A percentile compares a stretch with the other conserved stretches of the same genome.
Evolutionary conservation across 2,329 filamentous ascomycete genomes (phyloP).

Genomic region (Stylonectria norvegica): DNA sequence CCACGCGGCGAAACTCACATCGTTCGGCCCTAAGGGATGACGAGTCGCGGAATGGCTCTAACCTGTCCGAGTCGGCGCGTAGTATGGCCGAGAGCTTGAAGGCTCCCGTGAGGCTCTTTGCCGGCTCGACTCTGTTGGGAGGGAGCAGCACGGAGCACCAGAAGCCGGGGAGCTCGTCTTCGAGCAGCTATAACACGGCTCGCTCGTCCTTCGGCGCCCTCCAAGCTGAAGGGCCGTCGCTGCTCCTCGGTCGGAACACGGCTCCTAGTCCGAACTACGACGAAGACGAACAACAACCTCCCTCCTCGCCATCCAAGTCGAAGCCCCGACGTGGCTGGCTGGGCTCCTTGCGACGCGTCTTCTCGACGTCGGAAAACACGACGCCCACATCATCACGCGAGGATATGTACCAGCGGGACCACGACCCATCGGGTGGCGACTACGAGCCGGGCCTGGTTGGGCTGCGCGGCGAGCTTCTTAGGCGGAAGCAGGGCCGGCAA

Average conservation of each 20-base stretch:
- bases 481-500: conserved; percentile 53
- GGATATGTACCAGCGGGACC: conserved; percentile 29
- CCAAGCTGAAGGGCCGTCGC: conserved; percentile 50
- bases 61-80: conserved; percentile 52
- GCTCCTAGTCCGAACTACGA: conserved; percentile 28
- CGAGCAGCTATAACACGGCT: conserved; percentile 52
- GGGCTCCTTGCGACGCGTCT: conserved; percentile 63
- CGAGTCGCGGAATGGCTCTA: conserved; percentile 53
- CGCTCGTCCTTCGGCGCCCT: conserved; percentile 50
- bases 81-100: conserved; percentile 43
- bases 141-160: conserved; percentile 26
- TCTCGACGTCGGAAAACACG: conserved; percentile 44
- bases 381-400: conserved; percentile 27
- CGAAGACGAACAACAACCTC: conserved; percentile 34
- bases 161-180: conserved; percentile 40
- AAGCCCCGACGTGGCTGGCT: conserved; percentile 62
- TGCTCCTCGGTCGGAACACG: conserved; percentile 38
- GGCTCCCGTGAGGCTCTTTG: conserved; percentile 16
- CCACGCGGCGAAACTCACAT: conserved; percentile 36
- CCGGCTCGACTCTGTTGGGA: conserved; percentile 15
- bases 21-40: conserved; percentile 39
- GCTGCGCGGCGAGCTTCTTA: conserved; percentile 47
- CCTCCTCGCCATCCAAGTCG: conserved; percentile 55
- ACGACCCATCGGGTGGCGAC: conserved; percentile 38
- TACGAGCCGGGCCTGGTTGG: conserved; percentile 44